Conservation (phyloP, 495 filamentous ascomycete species). For the Talaromyces liani region DNA sequence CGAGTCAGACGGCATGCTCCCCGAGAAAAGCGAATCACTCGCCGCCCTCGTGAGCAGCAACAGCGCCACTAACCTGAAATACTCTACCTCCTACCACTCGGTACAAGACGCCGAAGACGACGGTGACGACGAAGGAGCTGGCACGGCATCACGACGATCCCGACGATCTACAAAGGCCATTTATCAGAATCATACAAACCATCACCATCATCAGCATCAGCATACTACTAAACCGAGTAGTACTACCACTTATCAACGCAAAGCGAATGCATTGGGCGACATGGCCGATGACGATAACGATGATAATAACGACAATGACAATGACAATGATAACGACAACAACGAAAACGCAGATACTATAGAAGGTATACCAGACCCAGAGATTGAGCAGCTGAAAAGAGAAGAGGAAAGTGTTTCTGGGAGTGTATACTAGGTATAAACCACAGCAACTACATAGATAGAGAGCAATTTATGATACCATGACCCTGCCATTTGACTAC, state of each 20-base stretch:
- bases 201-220: conserved; percentile 9
- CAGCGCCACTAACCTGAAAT: neutral
- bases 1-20: conserved; percentile 20
- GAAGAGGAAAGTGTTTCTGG: conserved; percentile 7
- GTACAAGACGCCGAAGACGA: conserved; percentile 38
- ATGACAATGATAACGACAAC: neutral
- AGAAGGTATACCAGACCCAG: neutral
- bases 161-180: conserved; percentile 17
- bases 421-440: conserved; percentile 1
- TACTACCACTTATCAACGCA: neutral
- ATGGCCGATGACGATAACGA: neutral
- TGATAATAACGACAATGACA: neutral
- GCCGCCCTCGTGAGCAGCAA: neutral
- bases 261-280: conserved; percentile 10
- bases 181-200: conserved; percentile 20
- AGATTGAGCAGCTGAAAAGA: neutral
- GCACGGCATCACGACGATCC: conserved; percentile 12
- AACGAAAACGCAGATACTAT: neutral
- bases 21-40: conserved; percentile 3
- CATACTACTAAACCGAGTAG: neutral
- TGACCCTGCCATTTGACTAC: neutral
- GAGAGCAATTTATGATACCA: neutral
- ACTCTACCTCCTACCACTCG: conserved; percentile 10
- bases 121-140: conserved; percentile 45
- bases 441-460: neutral